phyloP scores from a whole-genome alignment of 176 grass and related monocot genomes.

The Aechmea fasciata region DNA sequence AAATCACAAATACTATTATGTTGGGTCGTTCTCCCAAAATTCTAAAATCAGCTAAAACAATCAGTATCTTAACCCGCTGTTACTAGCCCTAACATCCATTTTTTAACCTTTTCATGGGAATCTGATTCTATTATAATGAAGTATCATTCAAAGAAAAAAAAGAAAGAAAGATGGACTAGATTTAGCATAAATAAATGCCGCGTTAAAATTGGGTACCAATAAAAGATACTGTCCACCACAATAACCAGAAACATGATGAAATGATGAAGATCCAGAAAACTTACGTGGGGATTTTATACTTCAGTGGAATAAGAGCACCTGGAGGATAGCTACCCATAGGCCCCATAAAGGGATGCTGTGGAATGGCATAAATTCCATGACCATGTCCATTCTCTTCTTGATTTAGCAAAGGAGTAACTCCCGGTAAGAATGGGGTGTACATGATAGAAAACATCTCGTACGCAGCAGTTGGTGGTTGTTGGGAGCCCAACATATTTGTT shows the following conservation, averaged over 20 bases:
- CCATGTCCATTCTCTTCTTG: slow-evolving; percentile 46
- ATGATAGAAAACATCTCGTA: slow-evolving; percentile 29
- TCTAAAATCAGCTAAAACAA: too few relatives aligned
- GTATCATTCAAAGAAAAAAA: too few relatives aligned
- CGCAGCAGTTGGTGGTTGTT: slow-evolving; percentile 12
- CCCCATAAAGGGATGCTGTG: slow-evolving; percentile 42
- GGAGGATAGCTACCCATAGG: slow-evolving; percentile 33
- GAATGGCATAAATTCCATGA: slow-evolving; percentile 84
- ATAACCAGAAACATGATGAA: background rate
- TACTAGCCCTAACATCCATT: too few relatives aligned
- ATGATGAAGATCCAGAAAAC: slow-evolving; percentile 3
- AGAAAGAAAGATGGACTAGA: background rate
- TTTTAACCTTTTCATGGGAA: background rate
- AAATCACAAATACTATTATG: too few relatives aligned
- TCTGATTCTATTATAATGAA: too few relatives aligned
- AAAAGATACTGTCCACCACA: background rate
- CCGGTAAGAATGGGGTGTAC: slow-evolving; percentile 27
- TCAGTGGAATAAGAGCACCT: slow-evolving; percentile 53
- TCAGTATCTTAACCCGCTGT: too few relatives aligned
- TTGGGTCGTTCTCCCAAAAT: too few relatives aligned
- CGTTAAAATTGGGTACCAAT: background rate
- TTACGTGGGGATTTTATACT: slow-evolving; percentile 83
- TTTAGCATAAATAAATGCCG: background rate
- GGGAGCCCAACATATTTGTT: slow-evolving; percentile 15
- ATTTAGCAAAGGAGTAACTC: slow-evolving; percentile 33